These are phyloP conservation scores for Eucalyptus guilfoylei DNA, from an alignment of 345 rosid genomes.

Conservation along the genomic window DNA sequence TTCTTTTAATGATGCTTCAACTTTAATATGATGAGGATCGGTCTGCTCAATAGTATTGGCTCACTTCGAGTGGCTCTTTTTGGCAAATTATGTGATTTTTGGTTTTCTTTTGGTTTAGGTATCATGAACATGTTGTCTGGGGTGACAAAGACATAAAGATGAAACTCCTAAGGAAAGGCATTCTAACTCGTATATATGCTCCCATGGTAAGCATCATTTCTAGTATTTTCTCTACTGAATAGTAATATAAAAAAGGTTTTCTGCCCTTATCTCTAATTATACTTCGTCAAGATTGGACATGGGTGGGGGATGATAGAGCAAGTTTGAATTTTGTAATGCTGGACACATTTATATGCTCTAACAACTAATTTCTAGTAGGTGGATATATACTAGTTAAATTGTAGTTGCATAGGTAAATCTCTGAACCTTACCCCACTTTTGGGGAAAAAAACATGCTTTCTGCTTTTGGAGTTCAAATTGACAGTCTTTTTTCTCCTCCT, in stretches of 20 bases:
- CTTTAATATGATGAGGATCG: not conserved
- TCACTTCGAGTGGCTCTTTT: not conserved
- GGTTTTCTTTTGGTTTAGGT: constrained; percentile 36
- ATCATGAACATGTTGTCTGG: constrained; percentile 84
- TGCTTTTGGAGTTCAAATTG: not conserved
- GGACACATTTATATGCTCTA: not conserved
- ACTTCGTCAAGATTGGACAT: not conserved
- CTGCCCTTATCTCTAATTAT: not conserved
- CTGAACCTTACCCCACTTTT: not conserved
- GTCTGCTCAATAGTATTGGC: not conserved
- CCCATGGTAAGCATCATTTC: constrained; percentile 54
- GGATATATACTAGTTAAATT: not conserved
- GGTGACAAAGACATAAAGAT: constrained; percentile 64
- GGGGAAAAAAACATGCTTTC: not conserved
- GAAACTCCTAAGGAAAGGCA: constrained; percentile 76
- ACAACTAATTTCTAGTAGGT: not conserved
- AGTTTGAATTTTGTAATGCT: not conserved
- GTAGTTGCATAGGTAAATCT: not conserved
- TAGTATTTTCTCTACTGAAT: not conserved
- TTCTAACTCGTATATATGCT: constrained; percentile 72
- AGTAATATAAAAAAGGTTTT: not conserved
- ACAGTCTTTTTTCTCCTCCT: not conserved
- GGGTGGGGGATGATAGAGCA: not conserved
- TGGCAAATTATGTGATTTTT: not conserved
- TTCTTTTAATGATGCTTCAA: not conserved